These are phyloP conservation scores for Rachicladosporium sp. DNA, from an alignment of 2,329 filamentous ascomycete species.

Conservation along the genomic window DNA sequence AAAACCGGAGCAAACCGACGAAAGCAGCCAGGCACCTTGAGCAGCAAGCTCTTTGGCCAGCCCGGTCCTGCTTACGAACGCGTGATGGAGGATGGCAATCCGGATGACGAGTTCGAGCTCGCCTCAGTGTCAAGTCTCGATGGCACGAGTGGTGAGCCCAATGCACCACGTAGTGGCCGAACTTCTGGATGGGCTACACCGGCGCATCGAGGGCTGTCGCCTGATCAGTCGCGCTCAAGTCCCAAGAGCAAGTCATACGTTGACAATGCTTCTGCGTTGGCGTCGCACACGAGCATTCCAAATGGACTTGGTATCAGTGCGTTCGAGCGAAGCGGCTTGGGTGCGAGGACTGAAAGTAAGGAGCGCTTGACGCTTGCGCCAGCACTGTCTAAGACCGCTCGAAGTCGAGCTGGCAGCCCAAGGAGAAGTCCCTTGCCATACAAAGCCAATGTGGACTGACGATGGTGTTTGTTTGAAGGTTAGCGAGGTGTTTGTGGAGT, in stretches of 20 bases:
- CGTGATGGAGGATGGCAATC: slow-evolving; percentile 69
- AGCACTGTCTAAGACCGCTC: no score
- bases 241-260: slow-evolving; percentile 28
- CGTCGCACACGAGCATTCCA: slow-evolving; percentile 1
- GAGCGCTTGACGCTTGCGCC: slow-evolving; percentile 34
- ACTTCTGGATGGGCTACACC: slow-evolving; percentile 59
- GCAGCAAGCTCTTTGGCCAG: slow-evolving; percentile 52
- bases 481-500: no score
- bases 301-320: slow-evolving; percentile 24
- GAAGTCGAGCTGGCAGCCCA: no score
- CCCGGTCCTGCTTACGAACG: slow-evolving; percentile 55
- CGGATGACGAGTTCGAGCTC: slow-evolving; percentile 59
- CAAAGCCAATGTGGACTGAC: no score
- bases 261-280: slow-evolving; percentile 28
- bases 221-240: slow-evolving; percentile 16
- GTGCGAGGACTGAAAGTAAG: slow-evolving; percentile 72
- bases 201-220: slow-evolving; percentile 17
- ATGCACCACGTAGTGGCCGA: slow-evolving; percentile 30
- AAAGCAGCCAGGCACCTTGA: slow-evolving; percentile 13
- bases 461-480: no score
- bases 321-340: slow-evolving; percentile 57
- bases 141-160: slow-evolving; percentile 22
- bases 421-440: no score
- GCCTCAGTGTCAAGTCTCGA: slow-evolving; percentile 51
- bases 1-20: slow-evolving; percentile 31